A percentile compares a stretch with the other conserved stretches of the same genome.
phyloP scores from a whole-genome alignment of 805 yeast species.

The Zygosaccharomyces bisporus region DNA sequence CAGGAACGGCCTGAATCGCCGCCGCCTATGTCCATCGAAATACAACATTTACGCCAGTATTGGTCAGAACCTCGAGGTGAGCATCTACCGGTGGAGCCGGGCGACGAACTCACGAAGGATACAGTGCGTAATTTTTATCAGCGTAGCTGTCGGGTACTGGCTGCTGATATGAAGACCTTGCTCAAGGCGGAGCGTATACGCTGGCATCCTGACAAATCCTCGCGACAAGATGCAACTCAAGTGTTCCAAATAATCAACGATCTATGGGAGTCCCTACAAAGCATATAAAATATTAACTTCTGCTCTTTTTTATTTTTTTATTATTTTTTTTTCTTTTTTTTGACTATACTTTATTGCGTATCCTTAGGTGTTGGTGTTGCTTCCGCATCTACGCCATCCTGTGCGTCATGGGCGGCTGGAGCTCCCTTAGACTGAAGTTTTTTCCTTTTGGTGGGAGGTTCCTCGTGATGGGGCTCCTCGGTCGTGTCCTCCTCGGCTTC shows the following conservation, averaged over 20 bases:
- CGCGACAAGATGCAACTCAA: conserved; percentile 35
- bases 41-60: not conserved
- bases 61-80: conserved; percentile 3
- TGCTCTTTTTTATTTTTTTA: too few species aligned
- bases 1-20: not conserved
- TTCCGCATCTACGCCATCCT: conserved; percentile 17
- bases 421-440: conserved; percentile 18
- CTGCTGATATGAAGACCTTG: conserved; percentile 12
- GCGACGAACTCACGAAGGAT: conserved; percentile 8
- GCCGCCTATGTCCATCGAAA: not conserved
- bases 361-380: conserved; percentile 31
- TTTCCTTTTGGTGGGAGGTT: conserved; percentile 18
- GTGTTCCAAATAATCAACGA: conserved; percentile 44
- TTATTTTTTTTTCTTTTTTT: too few species aligned
- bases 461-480: conserved; percentile 34
- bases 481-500: conserved; percentile 37
- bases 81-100: conserved; percentile 1
- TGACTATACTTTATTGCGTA: conserved; percentile 11
- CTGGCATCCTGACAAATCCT: conserved; percentile 66
- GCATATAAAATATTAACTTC: too few species aligned
- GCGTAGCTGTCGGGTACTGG: conserved; percentile 8
- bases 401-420: conserved; percentile 1
- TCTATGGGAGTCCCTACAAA: conserved; percentile 33
- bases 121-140: conserved; percentile 15
- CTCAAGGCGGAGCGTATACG: conserved; percentile 50